Evolutionary conservation across 2,329 filamentous ascomycete genomes (phyloP).

Genomic region (Cladosporium phlei): DNA sequence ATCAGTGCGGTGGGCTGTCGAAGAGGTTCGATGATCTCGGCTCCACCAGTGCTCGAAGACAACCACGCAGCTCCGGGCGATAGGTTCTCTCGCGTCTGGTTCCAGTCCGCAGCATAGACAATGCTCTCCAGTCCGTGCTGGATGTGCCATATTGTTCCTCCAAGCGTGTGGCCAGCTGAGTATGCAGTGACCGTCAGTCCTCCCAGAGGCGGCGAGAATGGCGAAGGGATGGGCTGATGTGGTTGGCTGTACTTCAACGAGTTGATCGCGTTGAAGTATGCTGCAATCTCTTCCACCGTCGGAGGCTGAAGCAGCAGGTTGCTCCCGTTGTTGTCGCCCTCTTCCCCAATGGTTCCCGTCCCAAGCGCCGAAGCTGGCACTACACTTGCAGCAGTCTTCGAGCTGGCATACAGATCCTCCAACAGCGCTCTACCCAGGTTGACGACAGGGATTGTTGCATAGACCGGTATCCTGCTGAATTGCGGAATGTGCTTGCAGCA

Average conservation of each 20-base stretch:
- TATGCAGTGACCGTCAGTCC: slow-evolving; percentile 94
- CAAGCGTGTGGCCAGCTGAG: slow-evolving; percentile 90
- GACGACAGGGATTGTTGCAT: slow-evolving; percentile 89
- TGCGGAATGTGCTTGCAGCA: slow-evolving; percentile 94
- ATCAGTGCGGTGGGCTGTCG: slow-evolving; percentile 90
- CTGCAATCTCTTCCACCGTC: slow-evolving; percentile 79
- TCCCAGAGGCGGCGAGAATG: slow-evolving; percentile 82
- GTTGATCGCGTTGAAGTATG: slow-evolving; percentile 86
- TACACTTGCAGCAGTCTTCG: slow-evolving; percentile 79
- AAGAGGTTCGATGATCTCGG: slow-evolving; percentile 88
- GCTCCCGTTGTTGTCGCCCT: slow-evolving; percentile 21
- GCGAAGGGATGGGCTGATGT: slow-evolving; percentile 79
- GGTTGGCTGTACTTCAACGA: slow-evolving; percentile 96
- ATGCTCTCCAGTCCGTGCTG: slow-evolving; percentile 95
- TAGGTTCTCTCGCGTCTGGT: slow-evolving; percentile 93
- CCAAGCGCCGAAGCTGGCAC: slow-evolving; percentile 70
- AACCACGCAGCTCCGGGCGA: slow-evolving; percentile 92
- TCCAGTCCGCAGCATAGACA: slow-evolving; percentile 97
- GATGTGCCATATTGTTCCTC: slow-evolving; percentile 98
- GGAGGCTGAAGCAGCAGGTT: slow-evolving; percentile 65
- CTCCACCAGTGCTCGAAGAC: slow-evolving; percentile 73
- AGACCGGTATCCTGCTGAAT: slow-evolving; percentile 88
- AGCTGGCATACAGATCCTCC: slow-evolving; percentile 88
- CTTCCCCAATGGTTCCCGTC: slow-evolving; percentile 34
- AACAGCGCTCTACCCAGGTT: slow-evolving; percentile 84